A percentile compares a stretch with the other conserved stretches of the same genome.
Conservation (phyloP, 257 asterid genomes). For the Primulina tabacum region DNA sequence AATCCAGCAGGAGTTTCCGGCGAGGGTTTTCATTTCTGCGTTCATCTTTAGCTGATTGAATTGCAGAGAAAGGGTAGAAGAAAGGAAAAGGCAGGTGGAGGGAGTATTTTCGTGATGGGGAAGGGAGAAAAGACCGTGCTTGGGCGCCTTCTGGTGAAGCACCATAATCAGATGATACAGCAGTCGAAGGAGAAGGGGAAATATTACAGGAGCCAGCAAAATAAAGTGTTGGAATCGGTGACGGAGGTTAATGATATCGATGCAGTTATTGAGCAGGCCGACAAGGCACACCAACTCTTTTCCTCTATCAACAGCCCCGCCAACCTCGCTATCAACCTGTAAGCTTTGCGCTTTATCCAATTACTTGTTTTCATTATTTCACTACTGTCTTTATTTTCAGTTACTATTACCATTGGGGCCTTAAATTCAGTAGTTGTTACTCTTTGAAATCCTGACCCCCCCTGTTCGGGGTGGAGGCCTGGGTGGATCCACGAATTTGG, state of each 20-base stretch:
- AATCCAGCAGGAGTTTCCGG: background rate
- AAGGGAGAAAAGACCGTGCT: constrained; percentile 70
- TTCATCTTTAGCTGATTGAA: background rate
- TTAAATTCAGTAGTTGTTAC: background rate
- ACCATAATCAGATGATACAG: constrained; percentile 82
- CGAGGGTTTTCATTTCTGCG: background rate
- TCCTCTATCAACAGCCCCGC: constrained; percentile 57
- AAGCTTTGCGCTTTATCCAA: constrained; percentile 10
- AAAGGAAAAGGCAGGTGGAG: background rate
- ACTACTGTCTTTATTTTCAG: constrained; percentile 3
- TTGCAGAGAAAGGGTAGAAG: background rate
- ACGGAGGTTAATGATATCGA: constrained; percentile 88
- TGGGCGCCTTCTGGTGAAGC: constrained; percentile 90
- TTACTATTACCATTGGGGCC: background rate
- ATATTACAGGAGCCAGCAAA: constrained; percentile 57
- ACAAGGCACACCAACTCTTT: constrained; percentile 73
- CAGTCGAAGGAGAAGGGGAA: constrained; percentile 75
- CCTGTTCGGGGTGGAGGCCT: too few relatives aligned
- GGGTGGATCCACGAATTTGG: background rate
- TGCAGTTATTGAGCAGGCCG: constrained; percentile 82
- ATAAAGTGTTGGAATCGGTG: constrained; percentile 87
- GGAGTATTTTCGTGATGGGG: constrained; percentile 45
- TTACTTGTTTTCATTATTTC: background rate
- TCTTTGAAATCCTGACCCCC: too few relatives aligned
- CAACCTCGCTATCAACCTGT: constrained; percentile 62